phyloP scores from a whole-genome alignment of 2,329 filamentous ascomycete species.

The Fusarium nodosum region DNA sequence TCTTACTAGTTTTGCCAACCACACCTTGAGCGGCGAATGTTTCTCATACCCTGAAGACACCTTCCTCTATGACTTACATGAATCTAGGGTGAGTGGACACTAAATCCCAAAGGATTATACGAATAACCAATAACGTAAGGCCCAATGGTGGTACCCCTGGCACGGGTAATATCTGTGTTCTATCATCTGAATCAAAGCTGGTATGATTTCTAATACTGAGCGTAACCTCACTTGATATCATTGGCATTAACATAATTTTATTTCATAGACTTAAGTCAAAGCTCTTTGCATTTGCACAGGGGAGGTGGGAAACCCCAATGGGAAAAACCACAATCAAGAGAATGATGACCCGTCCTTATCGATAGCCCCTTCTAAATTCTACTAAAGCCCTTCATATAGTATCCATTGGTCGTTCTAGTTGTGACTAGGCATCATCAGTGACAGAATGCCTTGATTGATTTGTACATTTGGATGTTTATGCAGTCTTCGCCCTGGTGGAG shows the following conservation, averaged over 20 bases:
- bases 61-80: no score
- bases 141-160: no score
- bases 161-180: no score
- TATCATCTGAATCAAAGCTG: no score
- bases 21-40: no score
- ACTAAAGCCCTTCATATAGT: neutral
- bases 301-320: neutral
- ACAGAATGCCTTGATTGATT: neutral
- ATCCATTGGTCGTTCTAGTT: rapidly evolving
- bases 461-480: neutral
- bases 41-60: no score
- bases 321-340: neutral
- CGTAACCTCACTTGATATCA: neutral
- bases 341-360: neutral
- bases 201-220: no score
- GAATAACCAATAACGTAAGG: no score
- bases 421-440: neutral
- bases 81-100: no score
- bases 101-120: no score
- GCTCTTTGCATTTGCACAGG: neutral
- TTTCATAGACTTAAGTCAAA: neutral
- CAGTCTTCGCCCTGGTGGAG: neutral
- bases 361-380: neutral
- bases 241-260: rapidly evolving
- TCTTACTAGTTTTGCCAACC: no score